Base-by-base conservation (phyloP, 2,329 filamentous ascomycete species). In the Dactylonectria estremocensis region DNA sequence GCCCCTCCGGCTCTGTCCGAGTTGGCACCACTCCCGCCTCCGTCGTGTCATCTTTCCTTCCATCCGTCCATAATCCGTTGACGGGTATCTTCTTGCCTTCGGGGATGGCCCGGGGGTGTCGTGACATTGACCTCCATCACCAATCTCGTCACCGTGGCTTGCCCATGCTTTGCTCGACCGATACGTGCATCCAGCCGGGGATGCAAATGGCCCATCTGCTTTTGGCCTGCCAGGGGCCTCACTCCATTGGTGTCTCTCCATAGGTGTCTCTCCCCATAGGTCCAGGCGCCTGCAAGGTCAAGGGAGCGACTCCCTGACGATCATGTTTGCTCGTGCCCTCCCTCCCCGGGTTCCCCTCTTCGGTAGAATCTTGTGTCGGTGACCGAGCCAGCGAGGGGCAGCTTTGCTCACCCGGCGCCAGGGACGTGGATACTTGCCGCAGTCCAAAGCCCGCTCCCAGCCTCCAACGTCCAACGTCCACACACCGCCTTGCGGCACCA, bases 1-100 rank as follows among this genome's bases (percentile, higher is more conserved):
- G 46, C 56, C 67, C 58, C 69, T 65, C 74, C 74, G 74, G 72
- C 61, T 73, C 74, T 72, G 73, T 75, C 74, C 74, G 74, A 69
- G 49, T 75, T 76, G 72, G 70, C 72, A 73, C 74, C 74, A 76
- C 69, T 70, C 61, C 45, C 68, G 62, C 68, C 65, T 48, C 68
- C 61, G 69, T 69, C 68, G 64, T 68, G 65, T 73, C 66, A 70
- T 76, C 46, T 60, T 40, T 57, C 58, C 54, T 63, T 69, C 63
- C 63, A 64, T 63, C 64, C 60, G 61, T 63, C 68, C 62, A 64
- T 40, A 58, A 52, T 50, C 64, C 64, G 22, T 64, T 50, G 50
- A 54, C 50, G 58, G 58, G 50, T 53, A 45, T 48, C 48, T 53
- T 52, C 55, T 24, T 62, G 33, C 55, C 22, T 55, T 59, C 61